These are phyloP conservation scores for Pythium utonaiense DNA, from an alignment of 352 stramenopile species.

Conservation along the genomic window DNA sequence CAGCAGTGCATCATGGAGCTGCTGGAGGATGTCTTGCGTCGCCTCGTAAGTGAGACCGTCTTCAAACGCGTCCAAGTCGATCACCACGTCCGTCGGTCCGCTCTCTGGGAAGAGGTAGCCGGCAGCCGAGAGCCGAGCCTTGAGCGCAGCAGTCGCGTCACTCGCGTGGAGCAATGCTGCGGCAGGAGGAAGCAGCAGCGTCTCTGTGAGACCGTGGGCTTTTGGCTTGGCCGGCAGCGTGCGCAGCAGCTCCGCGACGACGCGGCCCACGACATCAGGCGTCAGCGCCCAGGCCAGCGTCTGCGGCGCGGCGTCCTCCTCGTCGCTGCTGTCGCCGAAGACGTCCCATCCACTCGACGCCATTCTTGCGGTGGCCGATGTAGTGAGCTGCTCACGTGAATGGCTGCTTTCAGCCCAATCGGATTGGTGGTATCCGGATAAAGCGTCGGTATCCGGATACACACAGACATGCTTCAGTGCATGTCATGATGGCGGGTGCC, in stretches of 20 bases:
- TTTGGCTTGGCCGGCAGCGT: not conserved
- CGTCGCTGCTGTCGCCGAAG: not conserved
- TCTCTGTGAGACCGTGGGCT: not conserved
- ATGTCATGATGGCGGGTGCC: no score
- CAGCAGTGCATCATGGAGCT: not conserved
- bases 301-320: not conserved
- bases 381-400: not conserved
- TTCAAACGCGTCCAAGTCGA: not conserved
- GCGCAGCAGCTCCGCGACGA: not conserved
- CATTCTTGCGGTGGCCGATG: no score
- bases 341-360: not conserved
- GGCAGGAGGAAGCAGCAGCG: not conserved
- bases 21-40: not conserved
- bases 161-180: not conserved
- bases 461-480: not conserved
- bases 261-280: not conserved
- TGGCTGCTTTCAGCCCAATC: not conserved
- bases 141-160: not conserved
- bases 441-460: not conserved
- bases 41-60: not conserved
- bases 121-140: not conserved
- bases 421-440: not conserved
- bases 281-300: not conserved
- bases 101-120: not conserved
- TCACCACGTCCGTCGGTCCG: not conserved